A percentile compares a stretch with the other conserved stretches of the same genome.
These are phyloP conservation scores for Cladosporium sp. DNA, from an alignment of 2,329 filamentous ascomycete species.

Conservation along the genomic window DNA sequence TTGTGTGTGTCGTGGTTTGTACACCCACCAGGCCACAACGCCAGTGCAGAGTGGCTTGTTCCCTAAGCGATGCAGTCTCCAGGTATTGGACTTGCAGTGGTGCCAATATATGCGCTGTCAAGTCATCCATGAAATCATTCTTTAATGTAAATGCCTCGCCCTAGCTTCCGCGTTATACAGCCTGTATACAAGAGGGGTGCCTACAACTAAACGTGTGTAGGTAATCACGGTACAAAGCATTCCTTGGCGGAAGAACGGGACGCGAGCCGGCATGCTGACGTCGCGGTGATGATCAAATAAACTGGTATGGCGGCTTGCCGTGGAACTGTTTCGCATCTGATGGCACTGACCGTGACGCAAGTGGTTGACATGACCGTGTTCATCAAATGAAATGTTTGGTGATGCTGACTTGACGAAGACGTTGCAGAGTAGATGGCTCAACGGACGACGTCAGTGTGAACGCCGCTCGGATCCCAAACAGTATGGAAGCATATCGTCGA, in stretches of 20 bases:
- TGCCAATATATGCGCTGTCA: slow-evolving; percentile 13
- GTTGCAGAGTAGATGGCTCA: background rate
- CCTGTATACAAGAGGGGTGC: slow-evolving; percentile 10
- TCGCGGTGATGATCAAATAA: background rate
- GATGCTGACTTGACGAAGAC: background rate
- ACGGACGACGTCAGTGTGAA: background rate
- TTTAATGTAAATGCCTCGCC: slow-evolving; percentile 6
- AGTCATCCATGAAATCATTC: slow-evolving; percentile 1
- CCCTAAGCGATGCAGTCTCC: slow-evolving; percentile 11
- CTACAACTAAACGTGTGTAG: slow-evolving; percentile 2
- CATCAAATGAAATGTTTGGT: background rate
- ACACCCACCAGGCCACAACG: background rate
- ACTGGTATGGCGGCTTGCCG: background rate
- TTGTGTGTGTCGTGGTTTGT: slow-evolving; percentile 2
- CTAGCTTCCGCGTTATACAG: slow-evolving; percentile 12
- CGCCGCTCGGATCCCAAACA: background rate
- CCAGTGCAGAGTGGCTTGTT: background rate
- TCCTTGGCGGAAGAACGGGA: slow-evolving; percentile 9
- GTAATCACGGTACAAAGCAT: slow-evolving; percentile 4
- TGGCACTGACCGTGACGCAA: background rate
- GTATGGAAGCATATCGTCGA: background rate
- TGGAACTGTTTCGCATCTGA: background rate
- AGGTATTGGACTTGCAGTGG: slow-evolving; percentile 10
- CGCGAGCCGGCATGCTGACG: slow-evolving; percentile 1
- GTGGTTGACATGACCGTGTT: background rate